These are phyloP conservation scores for Geoglossum cookeanum DNA, from an alignment of 2,329 filamentous ascomycete species.

Conservation along the genomic window DNA sequence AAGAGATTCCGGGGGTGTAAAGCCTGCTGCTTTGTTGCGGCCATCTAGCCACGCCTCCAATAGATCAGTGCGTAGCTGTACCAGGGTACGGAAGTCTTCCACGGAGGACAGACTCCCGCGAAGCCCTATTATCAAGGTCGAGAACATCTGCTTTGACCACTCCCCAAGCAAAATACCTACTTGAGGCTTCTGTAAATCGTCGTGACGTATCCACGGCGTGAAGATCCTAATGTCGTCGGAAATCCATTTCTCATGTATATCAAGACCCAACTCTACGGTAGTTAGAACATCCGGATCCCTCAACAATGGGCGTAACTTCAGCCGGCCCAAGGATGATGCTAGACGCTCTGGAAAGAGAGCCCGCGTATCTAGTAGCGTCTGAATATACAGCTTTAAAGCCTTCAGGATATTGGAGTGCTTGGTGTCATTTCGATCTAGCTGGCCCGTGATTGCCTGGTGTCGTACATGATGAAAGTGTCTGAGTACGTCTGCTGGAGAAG, in stretches of 20 bases:
- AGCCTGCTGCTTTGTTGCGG: conserved; percentile 41
- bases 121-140: conserved; percentile 42
- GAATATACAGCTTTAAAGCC: conserved; percentile 53
- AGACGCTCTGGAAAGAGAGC: conserved; percentile 54
- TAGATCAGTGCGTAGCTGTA: conserved; percentile 48
- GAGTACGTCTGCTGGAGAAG: conserved; percentile 59
- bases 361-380: conserved; percentile 61
- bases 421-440: conserved; percentile 34
- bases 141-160: conserved; percentile 45
- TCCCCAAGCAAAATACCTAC: conserved; percentile 39
- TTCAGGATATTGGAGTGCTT: conserved; percentile 36
- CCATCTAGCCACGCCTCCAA: conserved; percentile 60
- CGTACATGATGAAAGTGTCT: conserved; percentile 60
- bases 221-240: conserved; percentile 68
- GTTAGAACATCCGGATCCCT: conserved; percentile 47
- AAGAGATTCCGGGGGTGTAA: conserved; percentile 50
- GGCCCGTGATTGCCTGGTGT: conserved; percentile 43
- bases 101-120: conserved; percentile 38
- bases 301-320: conserved; percentile 54
- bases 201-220: conserved; percentile 70
- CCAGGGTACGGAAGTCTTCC: conserved; percentile 47
- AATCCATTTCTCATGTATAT: conserved; percentile 63
- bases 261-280: conserved; percentile 54
- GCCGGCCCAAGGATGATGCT: conserved; percentile 43
- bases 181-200: conserved; percentile 45